Conservation (phyloP, 1,284 basidiomycete genomes). For the Microstroma glucosiphilum region DNA sequence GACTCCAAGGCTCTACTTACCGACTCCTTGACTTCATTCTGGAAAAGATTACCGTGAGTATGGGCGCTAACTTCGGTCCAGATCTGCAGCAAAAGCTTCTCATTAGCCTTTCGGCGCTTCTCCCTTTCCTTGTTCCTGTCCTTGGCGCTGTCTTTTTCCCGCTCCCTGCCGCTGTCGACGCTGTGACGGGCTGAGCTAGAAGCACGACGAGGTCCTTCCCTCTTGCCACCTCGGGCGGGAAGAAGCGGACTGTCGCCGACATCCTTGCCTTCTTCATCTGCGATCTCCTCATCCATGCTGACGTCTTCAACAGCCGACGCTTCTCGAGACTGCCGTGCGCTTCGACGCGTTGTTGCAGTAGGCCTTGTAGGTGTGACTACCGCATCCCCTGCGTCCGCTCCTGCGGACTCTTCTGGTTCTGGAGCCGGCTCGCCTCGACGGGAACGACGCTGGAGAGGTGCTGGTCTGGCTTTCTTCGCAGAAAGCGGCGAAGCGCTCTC, state of each 20-base stretch:
- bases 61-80: conserved; percentile 45
- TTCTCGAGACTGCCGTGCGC: conserved; percentile 3
- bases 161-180: not conserved
- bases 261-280: conserved; percentile 2
- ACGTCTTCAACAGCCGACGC: not conserved
- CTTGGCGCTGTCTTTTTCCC: not conserved
- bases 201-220: not conserved
- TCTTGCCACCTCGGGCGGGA: too few species aligned
- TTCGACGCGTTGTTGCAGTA: conserved; percentile 2
- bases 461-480: not conserved
- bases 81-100: conserved; percentile 41
- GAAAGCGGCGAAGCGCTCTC: not conserved
- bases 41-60: conserved; percentile 46
- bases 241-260: not conserved
- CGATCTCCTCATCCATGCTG: conserved; percentile 8
- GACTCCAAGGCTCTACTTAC: conserved; percentile 12
- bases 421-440: not conserved
- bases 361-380: not conserved
- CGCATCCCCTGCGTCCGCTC: not conserved
- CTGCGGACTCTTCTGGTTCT: conserved; percentile 6
- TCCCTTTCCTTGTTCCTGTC: conserved; percentile 12
- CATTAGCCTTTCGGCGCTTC: conserved; percentile 29
- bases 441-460: not conserved
- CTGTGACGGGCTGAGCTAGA: not conserved
- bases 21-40: conserved; percentile 37